These are phyloP conservation scores for Rutstroemia sp. DNA, from an alignment of 2,329 filamentous ascomycete genomes.

Conservation along the genomic window DNA sequence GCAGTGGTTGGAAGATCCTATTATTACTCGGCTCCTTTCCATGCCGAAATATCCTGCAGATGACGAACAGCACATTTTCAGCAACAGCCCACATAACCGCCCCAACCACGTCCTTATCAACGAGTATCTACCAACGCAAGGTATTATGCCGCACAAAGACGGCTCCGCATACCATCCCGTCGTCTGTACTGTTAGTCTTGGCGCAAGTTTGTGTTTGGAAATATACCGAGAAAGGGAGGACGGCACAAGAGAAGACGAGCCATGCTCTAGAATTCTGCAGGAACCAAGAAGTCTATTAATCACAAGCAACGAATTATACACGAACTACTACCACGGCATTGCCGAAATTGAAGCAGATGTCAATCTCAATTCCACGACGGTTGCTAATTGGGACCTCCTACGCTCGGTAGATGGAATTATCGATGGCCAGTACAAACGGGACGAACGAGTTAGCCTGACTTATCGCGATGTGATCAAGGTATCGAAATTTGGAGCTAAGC, in stretches of 20 bases:
- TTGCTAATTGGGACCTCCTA: conserved; percentile 68
- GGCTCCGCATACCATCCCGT: conserved; percentile 79
- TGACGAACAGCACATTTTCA: conserved; percentile 41
- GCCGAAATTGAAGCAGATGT: conserved; percentile 58
- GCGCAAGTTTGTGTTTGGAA: conserved; percentile 69
- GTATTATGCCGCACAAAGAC: conserved; percentile 98
- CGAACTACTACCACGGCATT: conserved; percentile 68
- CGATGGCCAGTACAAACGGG: conserved; percentile 48
- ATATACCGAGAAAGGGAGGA: conserved; percentile 59
- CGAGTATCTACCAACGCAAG: conserved; percentile 78
- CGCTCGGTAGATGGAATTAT: conserved; percentile 39
- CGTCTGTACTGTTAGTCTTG: conserved; percentile 85
- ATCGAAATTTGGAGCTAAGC: conserved; percentile 61
- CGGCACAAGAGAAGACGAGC: conserved; percentile 46
- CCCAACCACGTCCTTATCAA: conserved; percentile 95
- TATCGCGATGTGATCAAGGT: conserved; percentile 84
- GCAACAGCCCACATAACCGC: conserved; percentile 59
- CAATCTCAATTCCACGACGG: conserved; percentile 49
- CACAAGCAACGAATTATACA: conserved; percentile 62
- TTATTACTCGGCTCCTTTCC: conserved; percentile 55
- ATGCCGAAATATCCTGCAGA: conserved; percentile 34
- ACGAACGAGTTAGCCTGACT: conserved; percentile 64
- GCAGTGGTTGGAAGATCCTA: conserved; percentile 62
- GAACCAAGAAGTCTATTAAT: conserved; percentile 76
- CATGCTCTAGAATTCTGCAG: conserved; percentile 60